phyloP scores from a whole-genome alignment of 768 basidiomycete genomes.

The Tubosaeta sp. region DNA sequence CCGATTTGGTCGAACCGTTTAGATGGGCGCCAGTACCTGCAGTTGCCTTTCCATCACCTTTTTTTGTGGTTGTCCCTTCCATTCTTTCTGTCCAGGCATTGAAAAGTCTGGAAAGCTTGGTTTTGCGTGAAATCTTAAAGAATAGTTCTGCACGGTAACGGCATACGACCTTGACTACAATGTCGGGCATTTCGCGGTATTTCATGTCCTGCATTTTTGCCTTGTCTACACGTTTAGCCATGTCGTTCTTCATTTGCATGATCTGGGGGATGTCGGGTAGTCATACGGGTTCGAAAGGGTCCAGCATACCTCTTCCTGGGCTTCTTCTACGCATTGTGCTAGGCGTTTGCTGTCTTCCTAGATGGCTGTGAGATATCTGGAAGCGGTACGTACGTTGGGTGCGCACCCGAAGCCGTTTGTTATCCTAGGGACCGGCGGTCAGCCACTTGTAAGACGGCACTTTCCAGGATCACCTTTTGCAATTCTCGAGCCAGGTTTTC shows the following conservation, averaged over 20 bases:
- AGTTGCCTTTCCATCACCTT: constrained; percentile 33
- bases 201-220: constrained; percentile 76
- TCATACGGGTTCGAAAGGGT: neutral
- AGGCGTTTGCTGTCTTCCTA: constrained; percentile 86
- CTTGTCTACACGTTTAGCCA: constrained; percentile 75
- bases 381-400: neutral
- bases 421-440: constrained; percentile 53
- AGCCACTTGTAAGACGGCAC: constrained; percentile 11
- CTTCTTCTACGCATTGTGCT: constrained; percentile 77
- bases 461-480: constrained; percentile 59
- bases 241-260: constrained; percentile 75
- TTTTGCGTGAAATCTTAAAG: constrained; percentile 91
- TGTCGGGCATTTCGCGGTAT: constrained; percentile 83
- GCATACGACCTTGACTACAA: constrained; percentile 84
- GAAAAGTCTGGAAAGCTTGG: constrained; percentile 77
- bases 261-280: constrained; percentile 42
- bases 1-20: constrained; percentile 50
- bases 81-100: constrained; percentile 88
- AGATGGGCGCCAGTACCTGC: constrained; percentile 26
- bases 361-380: constrained; percentile 19
- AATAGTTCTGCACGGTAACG: constrained; percentile 87
- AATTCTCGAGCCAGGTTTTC: constrained; percentile 86
- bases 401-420: constrained; percentile 79
- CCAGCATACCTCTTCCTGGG: constrained; percentile 68
- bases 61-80: constrained; percentile 57